A percentile compares a stretch with the other conserved stretches of the same genome.
Conservation (phyloP, 805 yeast species). For the Candida cerambycidarum region DNA sequence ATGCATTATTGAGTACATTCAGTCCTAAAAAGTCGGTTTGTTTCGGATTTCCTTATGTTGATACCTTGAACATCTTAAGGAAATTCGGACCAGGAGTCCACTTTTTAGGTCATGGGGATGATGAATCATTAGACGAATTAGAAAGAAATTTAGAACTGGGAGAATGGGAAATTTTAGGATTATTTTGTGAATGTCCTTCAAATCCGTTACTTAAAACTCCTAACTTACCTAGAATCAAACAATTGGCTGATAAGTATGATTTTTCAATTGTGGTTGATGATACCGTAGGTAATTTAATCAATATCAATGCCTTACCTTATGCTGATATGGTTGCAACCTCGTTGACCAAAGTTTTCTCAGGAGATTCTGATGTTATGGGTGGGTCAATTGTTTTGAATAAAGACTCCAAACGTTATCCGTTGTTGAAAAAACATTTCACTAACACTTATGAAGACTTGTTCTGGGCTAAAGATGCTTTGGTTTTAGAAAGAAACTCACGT, state of each 20-base stretch:
- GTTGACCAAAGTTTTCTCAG: constrained; percentile 87
- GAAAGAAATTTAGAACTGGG: constrained; percentile 55
- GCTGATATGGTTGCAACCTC: constrained; percentile 89
- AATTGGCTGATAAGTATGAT: constrained; percentile 63
- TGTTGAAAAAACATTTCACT: constrained; percentile 50
- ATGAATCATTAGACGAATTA: constrained; percentile 60
- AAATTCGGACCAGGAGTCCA: constrained; percentile 92
- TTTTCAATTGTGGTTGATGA: constrained; percentile 90
- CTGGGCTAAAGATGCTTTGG: constrained; percentile 95
- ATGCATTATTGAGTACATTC: constrained; percentile 41
- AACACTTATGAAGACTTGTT: constrained; percentile 65
- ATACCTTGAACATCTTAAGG: constrained; percentile 78
- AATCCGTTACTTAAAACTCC: constrained; percentile 91
- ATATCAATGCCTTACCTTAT: constrained; percentile 75
- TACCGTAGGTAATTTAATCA: constrained; percentile 88
- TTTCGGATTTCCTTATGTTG: constrained; percentile 96
- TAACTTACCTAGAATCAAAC: constrained; percentile 61
- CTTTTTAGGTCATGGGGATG: constrained; percentile 84
- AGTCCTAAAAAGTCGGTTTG: constrained; percentile 68
- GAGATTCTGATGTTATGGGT: constrained; percentile 94
- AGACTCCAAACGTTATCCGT: constrained; percentile 47
- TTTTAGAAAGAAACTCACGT: constrained; percentile 88
- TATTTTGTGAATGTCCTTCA: constrained; percentile 93
- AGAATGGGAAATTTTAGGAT: constrained; percentile 63
- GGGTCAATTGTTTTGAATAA: constrained; percentile 85